Evolutionary conservation across 441 rosid species (phyloP).

Genomic region (Arabidopsis lyrata): DNA sequence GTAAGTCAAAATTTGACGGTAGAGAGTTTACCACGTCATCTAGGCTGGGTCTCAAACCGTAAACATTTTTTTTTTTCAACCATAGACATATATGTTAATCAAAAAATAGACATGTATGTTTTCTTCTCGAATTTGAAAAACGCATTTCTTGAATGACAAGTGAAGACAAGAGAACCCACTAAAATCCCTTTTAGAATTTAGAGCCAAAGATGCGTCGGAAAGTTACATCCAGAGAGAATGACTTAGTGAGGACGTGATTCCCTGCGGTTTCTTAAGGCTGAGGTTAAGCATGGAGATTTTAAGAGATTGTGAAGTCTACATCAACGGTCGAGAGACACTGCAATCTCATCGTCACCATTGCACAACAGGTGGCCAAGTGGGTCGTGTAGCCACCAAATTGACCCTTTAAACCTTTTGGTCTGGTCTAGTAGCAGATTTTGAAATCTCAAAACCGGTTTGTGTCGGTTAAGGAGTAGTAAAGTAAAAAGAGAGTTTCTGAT

Average conservation of each 20-base stretch:
- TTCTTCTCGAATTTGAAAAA: not conserved
- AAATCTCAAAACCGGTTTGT: conserved; percentile 17
- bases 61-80: too few species aligned
- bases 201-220: conserved; percentile 12
- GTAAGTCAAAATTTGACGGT: conserved; percentile 10
- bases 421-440: conserved; percentile 6
- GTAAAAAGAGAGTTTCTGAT: not conserved
- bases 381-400: conserved; percentile 1
- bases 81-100: not conserved
- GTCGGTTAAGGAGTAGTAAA: not conserved
- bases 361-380: conserved; percentile 41
- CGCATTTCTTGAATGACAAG: conserved; percentile 1
- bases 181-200: conserved; percentile 1
- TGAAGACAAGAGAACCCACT: conserved; percentile 5
- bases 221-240: conserved; percentile 7
- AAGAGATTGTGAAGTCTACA: conserved; percentile 35
- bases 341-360: conserved; percentile 32
- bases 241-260: conserved; percentile 25
- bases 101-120: not conserved
- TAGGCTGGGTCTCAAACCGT: not conserved
- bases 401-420: not conserved
- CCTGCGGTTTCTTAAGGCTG: conserved; percentile 27
- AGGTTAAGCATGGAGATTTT: conserved; percentile 40
- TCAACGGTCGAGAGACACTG: conserved; percentile 31
- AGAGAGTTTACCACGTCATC: conserved; percentile 23